Percentiles rank a stretch among this genome's conserved stretches.
These are phyloP conservation scores for Chionographis japonica DNA, from an alignment of 106 monocot species.

Conservation along the genomic window DNA sequence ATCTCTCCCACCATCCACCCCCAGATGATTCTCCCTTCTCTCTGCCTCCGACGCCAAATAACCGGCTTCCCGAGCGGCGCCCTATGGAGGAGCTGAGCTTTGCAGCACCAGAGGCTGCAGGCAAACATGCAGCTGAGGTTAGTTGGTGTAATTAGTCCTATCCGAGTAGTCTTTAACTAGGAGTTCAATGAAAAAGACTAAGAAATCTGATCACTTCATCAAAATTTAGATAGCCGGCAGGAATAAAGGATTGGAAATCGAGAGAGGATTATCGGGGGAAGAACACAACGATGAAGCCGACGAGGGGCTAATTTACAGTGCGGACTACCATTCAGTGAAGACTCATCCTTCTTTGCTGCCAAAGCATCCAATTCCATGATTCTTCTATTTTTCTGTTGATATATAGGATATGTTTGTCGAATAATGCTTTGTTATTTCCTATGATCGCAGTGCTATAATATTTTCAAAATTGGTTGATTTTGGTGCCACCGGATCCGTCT, in stretches of 20 bases:
- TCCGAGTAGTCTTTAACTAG: no score
- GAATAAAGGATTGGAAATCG: neutral
- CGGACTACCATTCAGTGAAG: conserved; percentile 26
- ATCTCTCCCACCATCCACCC: neutral
- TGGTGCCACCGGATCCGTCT: no score
- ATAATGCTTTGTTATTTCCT: no score
- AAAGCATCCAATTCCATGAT: conserved; percentile 22
- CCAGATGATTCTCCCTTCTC: neutral
- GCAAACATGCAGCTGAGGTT: neutral
- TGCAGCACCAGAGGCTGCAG: neutral
- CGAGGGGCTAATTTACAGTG: conserved; percentile 16
- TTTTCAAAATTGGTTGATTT: no score
- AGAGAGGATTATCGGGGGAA: neutral
- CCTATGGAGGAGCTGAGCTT: neutral
- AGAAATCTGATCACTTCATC: neutral
- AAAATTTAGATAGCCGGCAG: neutral
- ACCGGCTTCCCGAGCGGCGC: neutral
- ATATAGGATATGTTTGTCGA: no score
- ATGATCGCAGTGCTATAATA: no score
- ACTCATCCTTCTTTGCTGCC: conserved; percentile 35
- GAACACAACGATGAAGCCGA: neutral
- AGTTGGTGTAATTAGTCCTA: neutral
- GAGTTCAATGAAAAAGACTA: no score
- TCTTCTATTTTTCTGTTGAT: neutral
- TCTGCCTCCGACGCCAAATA: neutral